Percentiles rank a stretch among this genome's conserved stretches.
phyloP scores from a whole-genome alignment of 2,329 filamentous ascomycete species.

The Hysterium pulicare region DNA sequence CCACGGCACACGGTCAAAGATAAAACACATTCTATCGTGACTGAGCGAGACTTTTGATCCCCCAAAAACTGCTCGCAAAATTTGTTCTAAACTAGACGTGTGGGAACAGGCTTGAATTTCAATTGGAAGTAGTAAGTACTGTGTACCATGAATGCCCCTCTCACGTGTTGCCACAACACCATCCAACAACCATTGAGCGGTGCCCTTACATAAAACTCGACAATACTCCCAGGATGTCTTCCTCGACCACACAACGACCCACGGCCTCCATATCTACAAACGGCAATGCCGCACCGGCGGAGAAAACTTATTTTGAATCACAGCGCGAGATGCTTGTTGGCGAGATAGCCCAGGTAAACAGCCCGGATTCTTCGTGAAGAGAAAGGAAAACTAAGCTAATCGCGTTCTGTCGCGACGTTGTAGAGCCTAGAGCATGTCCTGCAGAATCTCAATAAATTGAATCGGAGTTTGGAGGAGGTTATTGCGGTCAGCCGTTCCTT shows the following conservation, averaged over 20 bases:
- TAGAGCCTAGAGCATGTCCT: slow-evolving; percentile 81
- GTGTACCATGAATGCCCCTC: too few species aligned
- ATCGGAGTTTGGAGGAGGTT: slow-evolving; percentile 85
- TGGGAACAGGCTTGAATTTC: too few species aligned
- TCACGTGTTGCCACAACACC: too few species aligned
- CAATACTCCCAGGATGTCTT: slow-evolving; percentile 3
- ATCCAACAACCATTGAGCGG: too few species aligned
- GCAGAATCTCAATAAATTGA: slow-evolving; percentile 93
- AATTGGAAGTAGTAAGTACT: too few species aligned
- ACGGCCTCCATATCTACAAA: slow-evolving; percentile 1
- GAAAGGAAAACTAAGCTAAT: background rate
- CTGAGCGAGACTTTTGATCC: too few species aligned
- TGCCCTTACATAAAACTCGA: too few species aligned
- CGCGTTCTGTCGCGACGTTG: background rate
- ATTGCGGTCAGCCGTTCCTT: slow-evolving; percentile 63
- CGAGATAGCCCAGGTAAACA: slow-evolving; percentile 66
- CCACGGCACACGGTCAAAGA: too few species aligned
- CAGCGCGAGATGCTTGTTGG: slow-evolving; percentile 69
- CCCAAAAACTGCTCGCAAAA: too few species aligned
- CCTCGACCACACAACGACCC: background rate
- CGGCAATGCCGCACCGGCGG: slow-evolving; percentile 6
- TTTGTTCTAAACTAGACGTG: too few species aligned
- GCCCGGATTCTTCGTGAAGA: background rate
- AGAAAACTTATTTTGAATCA: slow-evolving; percentile 65
- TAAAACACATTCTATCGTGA: too few species aligned